Conservation (phyloP, 805 yeast genomes). For the Komagataella kurtzmanii region DNA sequence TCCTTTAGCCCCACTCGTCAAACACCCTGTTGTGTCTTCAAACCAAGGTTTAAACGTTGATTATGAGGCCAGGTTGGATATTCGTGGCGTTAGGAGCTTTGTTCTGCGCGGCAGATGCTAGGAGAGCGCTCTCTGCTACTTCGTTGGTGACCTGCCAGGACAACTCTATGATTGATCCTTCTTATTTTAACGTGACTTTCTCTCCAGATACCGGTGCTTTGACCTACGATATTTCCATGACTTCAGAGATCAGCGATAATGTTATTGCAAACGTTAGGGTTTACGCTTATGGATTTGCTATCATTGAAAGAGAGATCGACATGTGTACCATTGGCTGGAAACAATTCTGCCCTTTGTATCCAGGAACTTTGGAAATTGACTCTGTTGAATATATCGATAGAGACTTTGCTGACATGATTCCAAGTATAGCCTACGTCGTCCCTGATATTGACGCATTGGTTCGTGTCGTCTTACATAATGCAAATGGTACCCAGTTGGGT, state of each 20-base stretch:
- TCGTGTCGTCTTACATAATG: conserved; percentile 30
- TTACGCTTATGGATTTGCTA: conserved; percentile 75
- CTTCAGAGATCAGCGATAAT: conserved; percentile 52
- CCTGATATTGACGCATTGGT: conserved; percentile 81
- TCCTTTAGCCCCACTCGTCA: background rate
- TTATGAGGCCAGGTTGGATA: background rate
- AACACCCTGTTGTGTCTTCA: background rate
- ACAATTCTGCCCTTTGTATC: conserved; percentile 81
- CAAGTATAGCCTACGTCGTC: conserved; percentile 75
- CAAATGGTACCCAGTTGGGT: conserved; percentile 32
- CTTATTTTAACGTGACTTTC: conserved; percentile 61
- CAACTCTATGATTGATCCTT: conserved; percentile 57
- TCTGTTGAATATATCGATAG: conserved; percentile 47
- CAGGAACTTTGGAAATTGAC: conserved; percentile 70
- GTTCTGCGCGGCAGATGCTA: conserved; percentile 1
- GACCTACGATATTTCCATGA: conserved; percentile 54
- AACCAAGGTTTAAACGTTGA: background rate
- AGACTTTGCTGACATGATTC: conserved; percentile 42
- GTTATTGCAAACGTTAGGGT: conserved; percentile 60
- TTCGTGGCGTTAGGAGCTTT: background rate
- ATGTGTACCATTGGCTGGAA: conserved; percentile 62
- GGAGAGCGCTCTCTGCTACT: conserved; percentile 38
- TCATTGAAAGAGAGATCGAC: conserved; percentile 44
- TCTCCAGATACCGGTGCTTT: conserved; percentile 60
- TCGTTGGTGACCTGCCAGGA: conserved; percentile 85